These are phyloP conservation scores for Phenoliferia sp. DNA, from an alignment of 1,284 basidiomycete species.

Conservation along the genomic window DNA sequence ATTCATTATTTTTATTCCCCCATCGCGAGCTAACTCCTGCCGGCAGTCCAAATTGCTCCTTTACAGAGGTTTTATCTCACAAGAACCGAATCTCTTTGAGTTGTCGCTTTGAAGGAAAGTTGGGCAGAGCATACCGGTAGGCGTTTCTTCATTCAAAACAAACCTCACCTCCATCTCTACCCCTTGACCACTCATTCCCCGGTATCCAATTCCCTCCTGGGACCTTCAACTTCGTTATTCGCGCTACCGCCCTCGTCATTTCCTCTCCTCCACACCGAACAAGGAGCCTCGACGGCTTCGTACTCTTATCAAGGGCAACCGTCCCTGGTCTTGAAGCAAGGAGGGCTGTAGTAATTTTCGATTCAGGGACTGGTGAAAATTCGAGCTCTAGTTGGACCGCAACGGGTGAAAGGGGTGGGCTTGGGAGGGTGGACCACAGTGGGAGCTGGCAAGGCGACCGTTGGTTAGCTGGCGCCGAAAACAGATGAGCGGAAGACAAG, in stretches of 20 bases:
- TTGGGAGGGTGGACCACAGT: slow-evolving; percentile 38
- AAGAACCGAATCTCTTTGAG: no score
- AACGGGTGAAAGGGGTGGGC: no score
- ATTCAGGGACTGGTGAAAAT: neutral
- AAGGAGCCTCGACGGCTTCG: neutral
- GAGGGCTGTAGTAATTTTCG: neutral
- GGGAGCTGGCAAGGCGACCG: slow-evolving; percentile 33
- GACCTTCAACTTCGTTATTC: neutral
- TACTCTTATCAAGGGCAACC: neutral
- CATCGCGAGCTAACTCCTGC: no score
- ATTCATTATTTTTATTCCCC: no score
- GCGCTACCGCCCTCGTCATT: neutral
- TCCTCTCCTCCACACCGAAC: neutral
- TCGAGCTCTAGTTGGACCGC: slow-evolving; percentile 8
- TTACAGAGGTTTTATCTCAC: no score
- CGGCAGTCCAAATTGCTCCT: no score
- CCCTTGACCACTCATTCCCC: neutral
- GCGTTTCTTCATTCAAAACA: neutral
- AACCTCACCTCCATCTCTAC: neutral
- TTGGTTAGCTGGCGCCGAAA: neutral
- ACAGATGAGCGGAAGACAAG: slow-evolving; percentile 11
- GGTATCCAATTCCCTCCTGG: neutral
- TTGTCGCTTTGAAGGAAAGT: no score
- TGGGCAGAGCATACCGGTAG: no score
- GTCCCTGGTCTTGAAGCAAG: neutral